These are phyloP conservation scores for Sparassis latifolia DNA, from an alignment of 1,284 basidiomycete genomes.

Conservation along the genomic window DNA sequence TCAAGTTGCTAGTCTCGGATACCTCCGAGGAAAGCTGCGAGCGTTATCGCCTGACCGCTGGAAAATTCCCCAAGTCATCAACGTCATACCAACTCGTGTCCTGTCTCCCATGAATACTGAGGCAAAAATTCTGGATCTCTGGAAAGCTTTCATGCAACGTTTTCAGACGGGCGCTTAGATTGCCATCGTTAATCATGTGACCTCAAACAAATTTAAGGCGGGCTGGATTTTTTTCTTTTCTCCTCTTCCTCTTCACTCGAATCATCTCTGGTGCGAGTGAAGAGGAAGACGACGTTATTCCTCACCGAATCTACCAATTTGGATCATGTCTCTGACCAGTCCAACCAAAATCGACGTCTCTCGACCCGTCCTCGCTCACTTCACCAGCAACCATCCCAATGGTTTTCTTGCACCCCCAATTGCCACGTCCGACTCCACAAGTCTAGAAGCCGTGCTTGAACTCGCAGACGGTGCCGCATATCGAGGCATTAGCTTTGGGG, in stretches of 20 bases:
- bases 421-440: conserved; percentile 26
- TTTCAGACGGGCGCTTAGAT: too few relatives aligned
- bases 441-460: conserved; percentile 73
- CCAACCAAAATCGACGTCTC: conserved; percentile 25
- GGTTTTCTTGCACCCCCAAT: conserved; percentile 47
- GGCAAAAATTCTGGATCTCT: too few relatives aligned
- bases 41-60: too few relatives aligned
- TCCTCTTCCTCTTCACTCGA: conserved; percentile 42
- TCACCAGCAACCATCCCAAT: conserved; percentile 34
- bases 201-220: neutral
- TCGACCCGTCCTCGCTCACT: conserved; percentile 42
- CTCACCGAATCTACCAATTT: conserved; percentile 16
- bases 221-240: conserved; percentile 25
- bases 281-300: conserved; percentile 41
- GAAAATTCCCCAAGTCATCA: too few relatives aligned
- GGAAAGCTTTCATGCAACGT: too few relatives aligned
- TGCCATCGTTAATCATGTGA: too few relatives aligned
- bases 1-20: too few relatives aligned
- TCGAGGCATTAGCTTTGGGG: conserved; percentile 91
- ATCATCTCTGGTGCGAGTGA: conserved; percentile 35
- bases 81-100: too few relatives aligned
- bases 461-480: conserved; percentile 88
- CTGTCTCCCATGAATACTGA: too few relatives aligned
- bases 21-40: too few relatives aligned
- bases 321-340: conserved; percentile 26